These are phyloP conservation scores for Medicago lupulina DNA, from an alignment of 306 rosid genomes.

Conservation along the genomic window DNA sequence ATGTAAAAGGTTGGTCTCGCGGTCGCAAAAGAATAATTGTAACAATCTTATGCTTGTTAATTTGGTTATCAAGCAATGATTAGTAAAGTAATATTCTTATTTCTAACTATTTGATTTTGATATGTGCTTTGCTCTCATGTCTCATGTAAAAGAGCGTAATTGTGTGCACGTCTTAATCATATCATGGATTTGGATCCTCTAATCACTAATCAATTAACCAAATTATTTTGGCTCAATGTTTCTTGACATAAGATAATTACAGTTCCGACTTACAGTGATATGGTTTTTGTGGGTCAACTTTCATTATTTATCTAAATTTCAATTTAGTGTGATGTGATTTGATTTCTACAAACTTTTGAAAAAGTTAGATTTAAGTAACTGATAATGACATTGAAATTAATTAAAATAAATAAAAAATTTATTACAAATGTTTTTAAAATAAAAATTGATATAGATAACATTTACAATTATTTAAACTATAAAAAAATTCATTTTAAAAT, in stretches of 20 bases:
- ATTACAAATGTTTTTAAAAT: too few species aligned
- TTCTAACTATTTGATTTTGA: background rate
- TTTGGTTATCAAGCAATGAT: constrained; percentile 25
- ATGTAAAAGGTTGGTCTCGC: constrained; percentile 2
- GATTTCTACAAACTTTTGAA: background rate
- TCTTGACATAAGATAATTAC: background rate
- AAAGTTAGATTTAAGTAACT: background rate
- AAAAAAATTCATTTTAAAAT: too few species aligned
- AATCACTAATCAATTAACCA: background rate
- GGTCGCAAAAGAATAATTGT: constrained; percentile 25
- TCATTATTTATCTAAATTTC: background rate
- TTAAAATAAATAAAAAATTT: too few species aligned
- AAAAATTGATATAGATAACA: too few species aligned
- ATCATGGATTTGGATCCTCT: background rate
- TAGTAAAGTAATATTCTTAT: background rate
- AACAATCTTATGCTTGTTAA: constrained; percentile 8
- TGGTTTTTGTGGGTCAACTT: background rate
- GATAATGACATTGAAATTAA: background rate
- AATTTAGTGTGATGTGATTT: background rate
- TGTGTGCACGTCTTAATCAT: constrained; percentile 4
- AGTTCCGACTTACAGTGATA: background rate
- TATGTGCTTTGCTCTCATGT: background rate
- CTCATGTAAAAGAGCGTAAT: background rate
- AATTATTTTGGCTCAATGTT: background rate
- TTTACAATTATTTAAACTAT: too few species aligned